Evolutionary conservation across 768 basidiomycete species (phyloP).

Genomic region (Tylopilus vinaceipallidus): DNA sequence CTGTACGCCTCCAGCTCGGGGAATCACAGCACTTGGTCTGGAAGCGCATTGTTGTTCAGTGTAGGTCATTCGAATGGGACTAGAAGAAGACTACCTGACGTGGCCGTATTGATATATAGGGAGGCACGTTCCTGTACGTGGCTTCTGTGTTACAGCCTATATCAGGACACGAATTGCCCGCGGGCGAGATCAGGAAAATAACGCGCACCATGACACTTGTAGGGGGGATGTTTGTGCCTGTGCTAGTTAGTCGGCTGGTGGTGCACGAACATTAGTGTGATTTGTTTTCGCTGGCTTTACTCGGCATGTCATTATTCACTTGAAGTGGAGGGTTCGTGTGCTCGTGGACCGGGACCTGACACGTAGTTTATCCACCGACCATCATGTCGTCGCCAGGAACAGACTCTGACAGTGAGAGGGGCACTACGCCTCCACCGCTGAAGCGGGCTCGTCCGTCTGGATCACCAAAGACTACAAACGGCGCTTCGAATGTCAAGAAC

Average conservation of each 20-base stretch:
- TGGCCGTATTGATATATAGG: constrained; percentile 41
- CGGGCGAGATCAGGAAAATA: constrained; percentile 44
- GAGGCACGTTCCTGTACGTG: constrained; percentile 93
- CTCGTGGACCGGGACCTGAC: background rate
- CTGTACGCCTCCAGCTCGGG: constrained; percentile 51
- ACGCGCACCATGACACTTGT: constrained; percentile 54
- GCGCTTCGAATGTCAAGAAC: constrained; percentile 25
- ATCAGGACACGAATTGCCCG: constrained; percentile 42
- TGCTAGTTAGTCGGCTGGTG: constrained; percentile 54
- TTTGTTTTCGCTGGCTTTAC: background rate
- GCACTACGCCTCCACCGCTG: constrained; percentile 28
- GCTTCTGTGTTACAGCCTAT: constrained; percentile 86
- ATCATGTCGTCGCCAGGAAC: constrained; percentile 31
- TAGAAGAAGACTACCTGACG: constrained; percentile 1
- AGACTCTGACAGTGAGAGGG: constrained; percentile 29
- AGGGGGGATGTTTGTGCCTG: constrained; percentile 70
- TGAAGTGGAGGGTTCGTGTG: constrained; percentile 1
- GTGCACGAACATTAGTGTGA: constrained; percentile 54
- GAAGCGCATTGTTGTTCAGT: constrained; percentile 78
- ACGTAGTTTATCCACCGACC: constrained; percentile 11
- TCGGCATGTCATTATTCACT: background rate
- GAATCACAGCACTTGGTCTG: constrained; percentile 55
- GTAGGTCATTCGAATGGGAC: constrained; percentile 42
- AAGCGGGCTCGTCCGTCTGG: constrained; percentile 40
- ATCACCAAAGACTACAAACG: constrained; percentile 24